Evolutionary conservation across 163 green algal species (phyloP).

Genomic region (Scenedesmus sp.): DNA sequence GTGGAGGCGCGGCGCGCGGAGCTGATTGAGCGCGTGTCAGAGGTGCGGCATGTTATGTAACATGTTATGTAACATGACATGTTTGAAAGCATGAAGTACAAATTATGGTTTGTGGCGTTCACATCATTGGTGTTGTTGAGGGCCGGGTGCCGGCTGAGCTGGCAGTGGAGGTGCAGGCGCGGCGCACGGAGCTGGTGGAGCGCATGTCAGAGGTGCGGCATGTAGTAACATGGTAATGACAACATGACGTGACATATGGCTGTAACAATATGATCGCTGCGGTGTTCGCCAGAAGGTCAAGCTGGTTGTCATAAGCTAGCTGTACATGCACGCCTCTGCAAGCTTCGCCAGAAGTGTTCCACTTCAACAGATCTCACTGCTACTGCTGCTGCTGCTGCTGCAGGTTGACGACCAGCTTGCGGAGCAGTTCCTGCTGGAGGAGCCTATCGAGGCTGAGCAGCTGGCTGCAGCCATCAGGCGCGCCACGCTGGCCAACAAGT

Average conservation of each 20-base stretch:
- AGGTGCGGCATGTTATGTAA: slow-evolving; percentile 50
- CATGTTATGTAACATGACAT: neutral
- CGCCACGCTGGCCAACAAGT: slow-evolving; percentile 86
- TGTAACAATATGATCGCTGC: neutral
- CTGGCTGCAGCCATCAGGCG: slow-evolving; percentile 87
- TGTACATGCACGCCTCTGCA: neutral
- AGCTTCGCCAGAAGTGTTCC: too few relatives aligned
- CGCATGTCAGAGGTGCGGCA: slow-evolving; percentile 76
- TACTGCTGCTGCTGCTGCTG: neutral
- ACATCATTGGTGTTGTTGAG: slow-evolving; percentile 56
- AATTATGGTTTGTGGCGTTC: too few relatives aligned
- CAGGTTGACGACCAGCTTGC: slow-evolving; percentile 93
- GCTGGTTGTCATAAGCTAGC: too few relatives aligned
- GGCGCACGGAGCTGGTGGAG: slow-evolving; percentile 86
- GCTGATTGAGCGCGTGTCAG: slow-evolving; percentile 84
- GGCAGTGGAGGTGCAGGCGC: slow-evolving; percentile 67
- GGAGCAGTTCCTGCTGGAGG: slow-evolving; percentile 94
- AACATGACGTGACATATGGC: neutral
- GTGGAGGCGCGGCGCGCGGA: slow-evolving; percentile 74
- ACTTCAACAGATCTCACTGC: neutral
- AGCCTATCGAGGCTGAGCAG: slow-evolving; percentile 74
- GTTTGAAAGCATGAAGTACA: too few relatives aligned
- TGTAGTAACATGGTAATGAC: too few relatives aligned
- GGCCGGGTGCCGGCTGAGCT: slow-evolving; percentile 76
- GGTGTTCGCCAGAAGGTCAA: neutral